Percentiles rank a stretch among this genome's conserved stretches.
Conservation (phyloP, 108 stramenopile genomes). For the Cyclotella kingstonii region DNA sequence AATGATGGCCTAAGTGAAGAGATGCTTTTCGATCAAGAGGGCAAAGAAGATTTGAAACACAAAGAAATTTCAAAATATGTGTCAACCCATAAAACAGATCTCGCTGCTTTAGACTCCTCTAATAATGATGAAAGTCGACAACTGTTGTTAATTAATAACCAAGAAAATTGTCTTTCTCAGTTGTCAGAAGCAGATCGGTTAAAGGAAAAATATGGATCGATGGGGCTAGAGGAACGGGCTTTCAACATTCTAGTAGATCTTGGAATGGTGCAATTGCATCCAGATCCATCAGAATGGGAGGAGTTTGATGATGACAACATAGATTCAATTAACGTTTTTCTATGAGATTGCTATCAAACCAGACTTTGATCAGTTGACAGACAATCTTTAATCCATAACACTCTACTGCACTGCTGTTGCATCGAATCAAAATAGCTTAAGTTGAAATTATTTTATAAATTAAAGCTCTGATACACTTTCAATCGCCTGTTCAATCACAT, state of each 20-base stretch:
- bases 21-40: background rate
- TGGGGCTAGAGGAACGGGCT: slow-evolving; percentile 49
- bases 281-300: slow-evolving; percentile 13
- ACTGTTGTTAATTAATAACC: background rate
- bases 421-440: background rate
- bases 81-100: too few species aligned
- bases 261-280: slow-evolving; percentile 42
- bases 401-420: background rate
- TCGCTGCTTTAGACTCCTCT: slow-evolving; percentile 10
- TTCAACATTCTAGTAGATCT: slow-evolving; percentile 56
- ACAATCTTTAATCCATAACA: background rate
- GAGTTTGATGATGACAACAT: slow-evolving; percentile 22
- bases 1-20: slow-evolving; percentile 2
- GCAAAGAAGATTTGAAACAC: slow-evolving; percentile 3
- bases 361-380: background rate
- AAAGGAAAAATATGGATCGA: slow-evolving; percentile 49
- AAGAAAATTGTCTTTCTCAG: slow-evolving; percentile 40
- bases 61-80: slow-evolving; percentile 1
- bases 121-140: background rate
- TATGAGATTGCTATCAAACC: background rate
- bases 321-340: slow-evolving; percentile 10
- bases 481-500: slow-evolving; percentile 74
- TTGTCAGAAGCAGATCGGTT: slow-evolving; percentile 47
- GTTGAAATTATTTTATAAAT: background rate
- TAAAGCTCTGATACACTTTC: slow-evolving; percentile 26